These are phyloP conservation scores for Trichomonascus vanleenenianus DNA, from an alignment of 805 yeast species.

Conservation along the genomic window DNA sequence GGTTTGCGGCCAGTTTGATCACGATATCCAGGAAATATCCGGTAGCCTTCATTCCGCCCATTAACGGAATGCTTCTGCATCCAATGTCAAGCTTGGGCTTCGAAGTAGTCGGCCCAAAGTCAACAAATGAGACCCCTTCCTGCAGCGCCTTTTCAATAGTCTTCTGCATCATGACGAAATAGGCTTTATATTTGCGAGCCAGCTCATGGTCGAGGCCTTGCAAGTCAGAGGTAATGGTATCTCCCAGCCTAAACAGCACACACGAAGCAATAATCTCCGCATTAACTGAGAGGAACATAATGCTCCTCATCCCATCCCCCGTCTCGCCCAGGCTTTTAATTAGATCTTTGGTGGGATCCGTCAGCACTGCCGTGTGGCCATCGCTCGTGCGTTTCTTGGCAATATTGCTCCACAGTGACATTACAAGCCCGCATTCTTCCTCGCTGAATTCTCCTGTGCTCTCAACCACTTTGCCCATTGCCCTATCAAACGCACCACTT, in stretches of 20 bases:
- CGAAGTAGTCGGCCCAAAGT: slow-evolving; percentile 40
- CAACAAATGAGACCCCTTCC: slow-evolving; percentile 34
- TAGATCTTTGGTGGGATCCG: slow-evolving; percentile 29
- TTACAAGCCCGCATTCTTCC: slow-evolving; percentile 28
- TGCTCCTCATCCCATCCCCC: slow-evolving; percentile 25
- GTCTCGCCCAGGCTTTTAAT: slow-evolving; percentile 27
- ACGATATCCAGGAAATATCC: neutral
- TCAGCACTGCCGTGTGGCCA: slow-evolving; percentile 34
- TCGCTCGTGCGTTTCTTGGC: slow-evolving; percentile 32
- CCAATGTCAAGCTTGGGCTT: slow-evolving; percentile 38
- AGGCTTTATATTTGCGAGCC: slow-evolving; percentile 35
- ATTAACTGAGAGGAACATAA: slow-evolving; percentile 34
- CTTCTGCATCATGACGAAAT: slow-evolving; percentile 42
- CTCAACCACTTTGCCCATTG: slow-evolving; percentile 32
- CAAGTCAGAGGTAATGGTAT: slow-evolving; percentile 38
- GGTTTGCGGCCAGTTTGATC: neutral
- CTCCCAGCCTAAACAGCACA: slow-evolving; percentile 36
- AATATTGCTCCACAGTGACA: slow-evolving; percentile 34
- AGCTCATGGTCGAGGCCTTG: slow-evolving; percentile 37
- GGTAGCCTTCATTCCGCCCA: slow-evolving; percentile 28
- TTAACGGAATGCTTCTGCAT: slow-evolving; percentile 30
- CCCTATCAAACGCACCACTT: slow-evolving; percentile 29
- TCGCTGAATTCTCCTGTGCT: slow-evolving; percentile 25
- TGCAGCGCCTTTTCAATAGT: slow-evolving; percentile 35
- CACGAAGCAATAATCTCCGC: slow-evolving; percentile 35